phyloP scores from a whole-genome alignment of 164 flowering plant genomes.

The Dillenia suffruticosa region DNA sequence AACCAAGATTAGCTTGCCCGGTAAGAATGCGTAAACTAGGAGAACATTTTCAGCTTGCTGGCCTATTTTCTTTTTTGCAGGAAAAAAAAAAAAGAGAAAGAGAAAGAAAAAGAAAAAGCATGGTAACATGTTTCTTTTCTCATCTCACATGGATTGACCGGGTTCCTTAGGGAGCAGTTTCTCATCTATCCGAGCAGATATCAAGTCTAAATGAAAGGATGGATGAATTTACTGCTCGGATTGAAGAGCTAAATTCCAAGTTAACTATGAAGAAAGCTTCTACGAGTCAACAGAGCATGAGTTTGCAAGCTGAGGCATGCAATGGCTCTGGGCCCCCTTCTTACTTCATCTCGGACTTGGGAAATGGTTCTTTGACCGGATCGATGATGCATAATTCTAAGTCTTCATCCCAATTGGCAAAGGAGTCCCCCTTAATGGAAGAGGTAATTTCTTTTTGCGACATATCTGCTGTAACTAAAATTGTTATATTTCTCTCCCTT shows the following conservation, averaged over 20 bases:
- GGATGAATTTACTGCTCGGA: constrained; percentile 78
- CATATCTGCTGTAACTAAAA: background rate
- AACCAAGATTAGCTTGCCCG: constrained; percentile 42
- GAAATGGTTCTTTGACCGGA: constrained; percentile 67
- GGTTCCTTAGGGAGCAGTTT: constrained; percentile 46
- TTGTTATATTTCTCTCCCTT: background rate
- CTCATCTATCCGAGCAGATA: constrained; percentile 89
- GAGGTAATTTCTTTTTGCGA: constrained; percentile 48
- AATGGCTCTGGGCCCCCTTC: constrained; percentile 83
- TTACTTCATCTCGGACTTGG: constrained; percentile 54
- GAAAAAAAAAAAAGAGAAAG: background rate
- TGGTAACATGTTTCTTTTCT: background rate
- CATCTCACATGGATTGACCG: constrained; percentile 5
- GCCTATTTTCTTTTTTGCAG: background rate
- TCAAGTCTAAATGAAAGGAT: constrained; percentile 79
- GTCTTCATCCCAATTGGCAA: constrained; percentile 70
- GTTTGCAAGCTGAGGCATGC: constrained; percentile 58
- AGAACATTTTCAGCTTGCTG: background rate
- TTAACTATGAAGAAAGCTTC: constrained; percentile 38
- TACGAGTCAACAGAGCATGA: constrained; percentile 58
- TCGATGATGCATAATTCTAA: constrained; percentile 52
- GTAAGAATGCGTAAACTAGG: constrained; percentile 20
- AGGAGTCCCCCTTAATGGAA: constrained; percentile 68
- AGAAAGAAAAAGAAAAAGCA: background rate
- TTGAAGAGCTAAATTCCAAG: constrained; percentile 84